phyloP scores from a whole-genome alignment of 2,329 filamentous ascomycete genomes.

The Chalaropsis ovoidea region DNA sequence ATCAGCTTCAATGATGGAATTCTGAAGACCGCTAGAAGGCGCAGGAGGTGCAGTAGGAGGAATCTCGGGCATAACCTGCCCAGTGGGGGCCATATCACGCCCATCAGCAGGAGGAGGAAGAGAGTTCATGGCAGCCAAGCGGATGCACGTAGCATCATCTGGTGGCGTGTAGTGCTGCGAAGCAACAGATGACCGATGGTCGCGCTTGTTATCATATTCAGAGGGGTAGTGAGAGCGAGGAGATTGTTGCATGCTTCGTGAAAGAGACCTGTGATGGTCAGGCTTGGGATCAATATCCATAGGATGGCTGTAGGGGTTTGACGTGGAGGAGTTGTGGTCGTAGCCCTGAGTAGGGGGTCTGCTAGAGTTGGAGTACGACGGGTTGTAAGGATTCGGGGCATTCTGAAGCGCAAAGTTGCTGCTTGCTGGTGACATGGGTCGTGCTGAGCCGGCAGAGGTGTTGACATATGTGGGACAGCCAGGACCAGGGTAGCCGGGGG shows the following conservation, averaged over 20 bases:
- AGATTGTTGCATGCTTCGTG: conserved; percentile 12
- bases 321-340: conserved; percentile 17
- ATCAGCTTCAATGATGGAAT: conserved; percentile 16
- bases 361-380: conserved; percentile 8
- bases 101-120: conserved; percentile 4
- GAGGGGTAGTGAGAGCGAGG: conserved; percentile 18
- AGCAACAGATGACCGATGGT: background rate
- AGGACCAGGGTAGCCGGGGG: background rate
- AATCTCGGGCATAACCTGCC: conserved; percentile 15
- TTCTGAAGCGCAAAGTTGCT: conserved; percentile 2
- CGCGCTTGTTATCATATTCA: conserved; percentile 15
- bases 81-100: conserved; percentile 9
- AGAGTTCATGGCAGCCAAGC: background rate
- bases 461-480: background rate
- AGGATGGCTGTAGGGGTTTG: background rate
- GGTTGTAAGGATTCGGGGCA: conserved; percentile 2
- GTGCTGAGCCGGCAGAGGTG: conserved; percentile 14
- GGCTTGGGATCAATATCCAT: conserved; percentile 21
- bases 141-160: background rate
- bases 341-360: conserved; percentile 16
- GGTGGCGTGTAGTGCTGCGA: background rate
- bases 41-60: conserved; percentile 12
- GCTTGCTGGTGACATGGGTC: conserved; percentile 31
- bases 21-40: conserved; percentile 3
- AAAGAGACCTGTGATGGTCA: conserved; percentile 16